Percentiles rank a stretch among this genome's conserved stretches.
phyloP scores from a whole-genome alignment of 208 protist species.

The Herpetomonas samuelpessoai region DNA sequence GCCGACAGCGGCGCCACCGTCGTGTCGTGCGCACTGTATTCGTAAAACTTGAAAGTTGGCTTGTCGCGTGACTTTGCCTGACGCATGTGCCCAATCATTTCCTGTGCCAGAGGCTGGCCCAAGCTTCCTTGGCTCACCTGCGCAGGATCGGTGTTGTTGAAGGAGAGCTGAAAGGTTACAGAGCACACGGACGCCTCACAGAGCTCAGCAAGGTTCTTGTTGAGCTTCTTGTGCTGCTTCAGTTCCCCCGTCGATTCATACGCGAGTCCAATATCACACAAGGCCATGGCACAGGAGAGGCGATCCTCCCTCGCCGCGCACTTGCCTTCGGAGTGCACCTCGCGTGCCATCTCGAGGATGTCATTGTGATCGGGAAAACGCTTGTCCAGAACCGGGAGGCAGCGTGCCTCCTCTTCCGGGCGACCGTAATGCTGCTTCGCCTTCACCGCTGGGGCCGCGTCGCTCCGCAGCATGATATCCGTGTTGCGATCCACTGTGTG shows the following conservation, averaged over 20 bases:
- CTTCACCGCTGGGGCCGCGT: conserved; percentile 18
- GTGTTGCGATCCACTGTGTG: conserved; percentile 29
- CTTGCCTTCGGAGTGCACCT: conserved; percentile 43
- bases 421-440: conserved; percentile 24
- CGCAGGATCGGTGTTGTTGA: conserved; percentile 35
- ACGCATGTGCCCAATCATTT: conserved; percentile 34
- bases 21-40: conserved; percentile 65
- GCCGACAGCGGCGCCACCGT: conserved; percentile 29
- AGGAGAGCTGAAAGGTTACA: conserved; percentile 31
- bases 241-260: conserved; percentile 35
- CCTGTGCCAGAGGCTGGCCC: conserved; percentile 40
- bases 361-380: conserved; percentile 25
- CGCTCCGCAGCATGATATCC: conserved; percentile 36
- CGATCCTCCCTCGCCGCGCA: conserved; percentile 31
- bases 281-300: conserved; percentile 27
- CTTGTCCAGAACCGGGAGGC: conserved; percentile 32
- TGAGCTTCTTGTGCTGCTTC: conserved; percentile 20
- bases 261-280: conserved; percentile 59
- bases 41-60: conserved; percentile 4
- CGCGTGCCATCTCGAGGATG: conserved; percentile 30
- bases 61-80: background rate
- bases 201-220: conserved; percentile 29
- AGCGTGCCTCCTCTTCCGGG: conserved; percentile 18
- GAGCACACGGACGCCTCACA: conserved; percentile 25
- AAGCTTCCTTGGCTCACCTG: conserved; percentile 48